These are phyloP conservation scores for Rhizoclosmatium sp. DNA, from an alignment of 192 early-diverging fungal species.

Conservation along the genomic window DNA sequence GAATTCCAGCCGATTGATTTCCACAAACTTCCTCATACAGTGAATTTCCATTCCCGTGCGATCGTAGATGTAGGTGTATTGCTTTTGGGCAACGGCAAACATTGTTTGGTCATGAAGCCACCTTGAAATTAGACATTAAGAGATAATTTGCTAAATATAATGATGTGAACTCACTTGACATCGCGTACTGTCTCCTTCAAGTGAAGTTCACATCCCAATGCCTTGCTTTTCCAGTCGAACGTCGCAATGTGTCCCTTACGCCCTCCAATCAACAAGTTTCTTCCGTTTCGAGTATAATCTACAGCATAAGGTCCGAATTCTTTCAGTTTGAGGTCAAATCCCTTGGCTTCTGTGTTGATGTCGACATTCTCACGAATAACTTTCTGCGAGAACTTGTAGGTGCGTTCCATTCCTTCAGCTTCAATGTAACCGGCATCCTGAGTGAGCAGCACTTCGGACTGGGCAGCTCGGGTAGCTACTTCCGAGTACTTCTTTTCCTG, in stretches of 20 bases:
- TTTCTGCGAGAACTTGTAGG: slow-evolving; percentile 84
- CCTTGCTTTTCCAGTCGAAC: slow-evolving; percentile 90
- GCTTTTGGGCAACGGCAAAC: slow-evolving; percentile 96
- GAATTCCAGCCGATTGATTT: slow-evolving; percentile 86
- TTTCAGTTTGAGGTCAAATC: slow-evolving; percentile 78
- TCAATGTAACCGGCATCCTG: slow-evolving; percentile 82
- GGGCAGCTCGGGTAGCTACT: slow-evolving; percentile 76
- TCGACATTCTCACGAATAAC: slow-evolving; percentile 73
- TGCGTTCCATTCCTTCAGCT: slow-evolving; percentile 89
- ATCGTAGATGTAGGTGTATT: slow-evolving; percentile 95
- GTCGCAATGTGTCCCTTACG: slow-evolving; percentile 85
- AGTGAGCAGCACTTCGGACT: slow-evolving; percentile 78
- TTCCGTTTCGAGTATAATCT: slow-evolving; percentile 90
- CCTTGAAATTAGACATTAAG: slow-evolving; percentile 37
- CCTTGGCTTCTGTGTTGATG: slow-evolving; percentile 74
- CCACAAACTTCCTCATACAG: slow-evolving; percentile 80
- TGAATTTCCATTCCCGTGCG: slow-evolving; percentile 89
- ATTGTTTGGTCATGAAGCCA: slow-evolving; percentile 96
- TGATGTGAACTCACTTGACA: slow-evolving; percentile 64
- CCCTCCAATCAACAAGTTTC: slow-evolving; percentile 53
- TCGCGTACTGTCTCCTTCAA: slow-evolving; percentile 90
- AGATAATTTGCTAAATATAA: slow-evolving; percentile 18
- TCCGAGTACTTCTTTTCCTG: slow-evolving; percentile 68
- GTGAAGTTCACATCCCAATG: slow-evolving; percentile 81
- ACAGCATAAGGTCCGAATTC: slow-evolving; percentile 90